Conservation (phyloP, 139 green algal species). For the Gonium pectorale region DNA sequence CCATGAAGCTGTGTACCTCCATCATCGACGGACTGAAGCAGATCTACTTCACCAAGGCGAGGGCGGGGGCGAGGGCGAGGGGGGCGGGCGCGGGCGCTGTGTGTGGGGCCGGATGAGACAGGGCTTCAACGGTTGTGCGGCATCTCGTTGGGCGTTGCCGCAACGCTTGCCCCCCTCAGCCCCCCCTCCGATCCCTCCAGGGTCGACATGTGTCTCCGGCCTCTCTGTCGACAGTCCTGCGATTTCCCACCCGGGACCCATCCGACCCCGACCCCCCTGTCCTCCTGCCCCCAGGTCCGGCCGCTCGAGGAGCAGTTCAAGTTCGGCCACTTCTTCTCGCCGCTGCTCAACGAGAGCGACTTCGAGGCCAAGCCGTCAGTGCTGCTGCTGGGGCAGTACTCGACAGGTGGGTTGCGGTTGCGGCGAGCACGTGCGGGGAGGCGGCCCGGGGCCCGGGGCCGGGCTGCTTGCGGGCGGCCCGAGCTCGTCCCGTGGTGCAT, state of each 20-base stretch:
- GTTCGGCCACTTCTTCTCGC: slow-evolving; percentile 93
- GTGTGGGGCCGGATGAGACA: background rate
- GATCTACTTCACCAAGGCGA: slow-evolving; percentile 94
- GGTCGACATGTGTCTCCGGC: too few species aligned
- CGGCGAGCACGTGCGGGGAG: too few species aligned
- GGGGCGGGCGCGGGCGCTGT: background rate
- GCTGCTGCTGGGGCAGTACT: slow-evolving; percentile 98
- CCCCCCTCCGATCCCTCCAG: too few species aligned
- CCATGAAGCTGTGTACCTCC: slow-evolving; percentile 79
- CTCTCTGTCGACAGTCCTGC: too few species aligned
- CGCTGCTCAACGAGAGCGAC: slow-evolving; percentile 86
- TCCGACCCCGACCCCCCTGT: too few species aligned
- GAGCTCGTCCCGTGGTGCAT: too few species aligned
- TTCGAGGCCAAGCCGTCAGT: slow-evolving; percentile 98
- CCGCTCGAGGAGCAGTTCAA: slow-evolving; percentile 94
- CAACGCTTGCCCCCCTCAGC: background rate
- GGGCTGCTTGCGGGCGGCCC: too few species aligned
- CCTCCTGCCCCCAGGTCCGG: slow-evolving; percentile 68
- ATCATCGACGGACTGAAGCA: slow-evolving; percentile 93
- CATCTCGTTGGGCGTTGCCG: too few species aligned
- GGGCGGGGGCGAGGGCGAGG: background rate
- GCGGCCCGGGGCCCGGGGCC: too few species aligned
- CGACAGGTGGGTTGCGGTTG: slow-evolving; percentile 84
- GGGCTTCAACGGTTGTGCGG: too few species aligned
- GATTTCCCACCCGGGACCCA: too few species aligned